These are phyloP conservation scores for Persicaria tinctoria DNA, from an alignment of 148 eudicot species.

Conservation along the genomic window DNA sequence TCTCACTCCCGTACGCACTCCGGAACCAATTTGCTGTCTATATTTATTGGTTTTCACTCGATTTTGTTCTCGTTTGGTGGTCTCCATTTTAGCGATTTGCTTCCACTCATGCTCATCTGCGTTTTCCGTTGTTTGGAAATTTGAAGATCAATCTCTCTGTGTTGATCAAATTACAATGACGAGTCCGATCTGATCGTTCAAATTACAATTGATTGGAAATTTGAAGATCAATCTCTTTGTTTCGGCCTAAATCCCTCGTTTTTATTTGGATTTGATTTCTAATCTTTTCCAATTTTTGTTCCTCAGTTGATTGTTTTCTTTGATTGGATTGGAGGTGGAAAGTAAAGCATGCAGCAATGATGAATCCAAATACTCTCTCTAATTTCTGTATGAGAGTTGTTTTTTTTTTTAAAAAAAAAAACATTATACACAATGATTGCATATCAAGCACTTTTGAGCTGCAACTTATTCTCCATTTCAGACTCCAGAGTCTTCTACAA, in stretches of 20 bases:
- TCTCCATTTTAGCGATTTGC: not conserved
- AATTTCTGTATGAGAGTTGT: slow-evolving; percentile 3
- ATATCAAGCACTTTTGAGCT: slow-evolving; percentile 20
- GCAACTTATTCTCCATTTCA: slow-evolving; percentile 1
- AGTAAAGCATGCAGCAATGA: slow-evolving; percentile 11
- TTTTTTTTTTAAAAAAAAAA: not conserved
- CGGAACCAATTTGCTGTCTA: not conserved
- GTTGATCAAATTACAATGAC: slow-evolving; percentile 5
- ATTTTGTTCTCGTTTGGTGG: not conserved
- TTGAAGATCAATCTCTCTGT: slow-evolving; percentile 26
- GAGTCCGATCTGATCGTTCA: not conserved
- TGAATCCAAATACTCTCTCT: slow-evolving; percentile 16
- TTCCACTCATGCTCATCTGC: not conserved
- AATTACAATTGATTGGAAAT: not conserved
- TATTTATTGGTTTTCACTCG: not conserved
- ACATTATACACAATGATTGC: slow-evolving; percentile 13
- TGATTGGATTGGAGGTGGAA: slow-evolving; percentile 1
- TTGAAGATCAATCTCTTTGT: slow-evolving; percentile 25
- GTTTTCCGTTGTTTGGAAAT: not conserved
- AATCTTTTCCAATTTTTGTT: not conserved
- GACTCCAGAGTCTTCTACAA: not conserved
- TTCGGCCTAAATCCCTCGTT: not conserved
- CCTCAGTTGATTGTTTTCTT: not conserved
- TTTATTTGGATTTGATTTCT: not conserved
- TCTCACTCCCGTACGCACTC: not conserved